Evolutionary conservation across 2,329 filamentous ascomycete genomes (phyloP), one percentile per base, ranked within the genome.

Genomic region (Colletotrichum liriopes): DNA sequence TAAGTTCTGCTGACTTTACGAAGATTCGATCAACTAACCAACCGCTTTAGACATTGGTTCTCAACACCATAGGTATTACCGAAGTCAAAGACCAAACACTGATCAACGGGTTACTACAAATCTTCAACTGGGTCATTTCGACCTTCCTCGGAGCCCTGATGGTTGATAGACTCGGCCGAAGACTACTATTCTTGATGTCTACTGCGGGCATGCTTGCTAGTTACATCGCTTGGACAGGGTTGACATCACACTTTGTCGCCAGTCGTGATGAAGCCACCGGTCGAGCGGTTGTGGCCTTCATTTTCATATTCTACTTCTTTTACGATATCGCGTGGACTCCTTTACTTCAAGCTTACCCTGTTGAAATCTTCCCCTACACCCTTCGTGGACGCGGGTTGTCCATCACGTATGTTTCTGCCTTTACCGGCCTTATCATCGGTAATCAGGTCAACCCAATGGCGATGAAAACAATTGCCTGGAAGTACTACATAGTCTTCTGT

Each of bases 101-200:
- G 26, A 85, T 86, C 76, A 85, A 85, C 70, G 83, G 81, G 7
- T 18, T 71, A 12, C 43, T 71, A 3, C 64, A 71, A 32, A 71
- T 71, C 8, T 67, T 56, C 51, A 71, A 71, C 64, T 71, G 64
- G 64, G 32, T 71, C n/a, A 63, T 71, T 20, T 67, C 68, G 2
- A 71, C 68, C 12, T 71, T 67, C 43, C 67, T 69, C 7, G 85
- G 85, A 63, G 82, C 87, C 70, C 76, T 79, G 23, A 77, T 85
- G 54, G 77, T 87, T 43, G 86, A 88, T 75, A 82, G 78, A 18
- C 77, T 76, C 7, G 74, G 74, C 32, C 69, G 74, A 20, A 55
- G 86, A 68, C 87, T 85, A 74, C 80, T 86, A 1, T 80, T 88
- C n/a, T 82, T 88, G 58, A 80, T 82, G 47, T 81, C 80, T 7